Evolutionary conservation across 176 grass and related monocot genomes (phyloP).

Genomic region (Lolium perenne): DNA sequence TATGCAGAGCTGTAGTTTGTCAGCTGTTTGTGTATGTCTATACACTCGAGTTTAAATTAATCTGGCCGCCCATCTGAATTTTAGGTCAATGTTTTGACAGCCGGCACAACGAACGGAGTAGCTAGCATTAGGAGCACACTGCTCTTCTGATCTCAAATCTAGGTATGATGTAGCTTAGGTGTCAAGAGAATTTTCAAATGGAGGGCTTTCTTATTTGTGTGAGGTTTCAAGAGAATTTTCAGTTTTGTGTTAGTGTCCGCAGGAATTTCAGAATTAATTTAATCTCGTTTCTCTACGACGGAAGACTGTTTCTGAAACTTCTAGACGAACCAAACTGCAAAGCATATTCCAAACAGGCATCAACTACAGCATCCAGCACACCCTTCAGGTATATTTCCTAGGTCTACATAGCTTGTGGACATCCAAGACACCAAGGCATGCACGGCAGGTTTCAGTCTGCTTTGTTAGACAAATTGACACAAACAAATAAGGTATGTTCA

Average conservation of each 20-base stretch:
- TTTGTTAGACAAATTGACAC: slow-evolving; percentile 40
- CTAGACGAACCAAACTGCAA: not conserved
- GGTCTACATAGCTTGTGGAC: not conserved
- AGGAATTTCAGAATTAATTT: not conserved
- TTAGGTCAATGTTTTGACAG: slow-evolving; percentile 2
- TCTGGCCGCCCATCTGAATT: not conserved
- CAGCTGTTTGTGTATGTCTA: not conserved
- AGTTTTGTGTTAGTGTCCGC: not conserved
- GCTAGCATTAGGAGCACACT: too few relatives aligned
- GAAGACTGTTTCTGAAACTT: not conserved
- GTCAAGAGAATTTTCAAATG: too few relatives aligned
- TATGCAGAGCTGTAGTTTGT: not conserved
- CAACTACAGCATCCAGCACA: too few relatives aligned
- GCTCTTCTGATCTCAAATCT: not conserved
- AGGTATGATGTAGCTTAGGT: not conserved
- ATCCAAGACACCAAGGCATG: not conserved
- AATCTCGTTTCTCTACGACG: not conserved
- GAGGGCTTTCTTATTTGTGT: too few relatives aligned
- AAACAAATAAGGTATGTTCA: slow-evolving; percentile 36
- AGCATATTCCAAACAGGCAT: not conserved
- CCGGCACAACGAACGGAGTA: not conserved
- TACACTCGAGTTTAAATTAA: not conserved
- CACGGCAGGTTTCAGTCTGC: not conserved
- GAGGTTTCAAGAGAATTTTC: not conserved
- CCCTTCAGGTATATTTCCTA: not conserved